A percentile compares a stretch with the other conserved stretches of the same genome.
phyloP scores from a whole-genome alignment of 140 eudicot species.

The Flaveria floridana region DNA sequence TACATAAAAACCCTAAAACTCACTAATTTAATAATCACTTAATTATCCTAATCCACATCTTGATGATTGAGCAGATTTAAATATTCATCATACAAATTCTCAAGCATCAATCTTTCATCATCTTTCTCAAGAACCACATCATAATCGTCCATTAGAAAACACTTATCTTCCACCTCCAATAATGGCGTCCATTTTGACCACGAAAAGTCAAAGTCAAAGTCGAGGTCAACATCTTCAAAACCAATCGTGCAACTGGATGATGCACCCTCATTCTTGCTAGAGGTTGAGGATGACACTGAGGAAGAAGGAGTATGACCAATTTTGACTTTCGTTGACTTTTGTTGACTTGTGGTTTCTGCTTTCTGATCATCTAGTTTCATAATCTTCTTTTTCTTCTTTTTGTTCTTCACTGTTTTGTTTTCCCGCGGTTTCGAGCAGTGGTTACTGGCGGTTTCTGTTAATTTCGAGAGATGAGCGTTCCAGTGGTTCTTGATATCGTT shows the following conservation, averaged over 20 bases:
- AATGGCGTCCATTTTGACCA: neutral
- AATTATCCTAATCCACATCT: neutral
- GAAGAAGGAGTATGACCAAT: neutral
- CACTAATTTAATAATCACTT: neutral
- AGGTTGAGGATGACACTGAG: neutral
- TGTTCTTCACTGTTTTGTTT: neutral
- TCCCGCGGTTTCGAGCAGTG: neutral
- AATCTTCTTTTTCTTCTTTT: neutral
- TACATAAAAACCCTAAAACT: neutral
- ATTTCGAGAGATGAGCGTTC: slow-evolving; percentile 7
- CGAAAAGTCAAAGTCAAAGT: neutral
- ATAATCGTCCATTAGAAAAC: neutral
- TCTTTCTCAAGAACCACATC: neutral
- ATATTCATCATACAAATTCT: neutral
- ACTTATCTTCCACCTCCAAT: slow-evolving; percentile 2
- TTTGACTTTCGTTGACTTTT: slow-evolving; percentile 10
- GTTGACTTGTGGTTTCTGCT: neutral
- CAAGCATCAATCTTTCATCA: slow-evolving; percentile 1
- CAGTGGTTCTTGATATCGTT: slow-evolving; percentile 14
- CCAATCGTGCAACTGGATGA: slow-evolving; percentile 2
- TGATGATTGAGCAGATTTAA: neutral
- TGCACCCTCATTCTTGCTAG: slow-evolving; percentile 7
- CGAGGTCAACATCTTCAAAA: neutral
- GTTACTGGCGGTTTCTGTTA: neutral
- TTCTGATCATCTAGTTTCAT: neutral